phyloP scores from a whole-genome alignment of 306 rosid species.

The Corylus avellana region DNA sequence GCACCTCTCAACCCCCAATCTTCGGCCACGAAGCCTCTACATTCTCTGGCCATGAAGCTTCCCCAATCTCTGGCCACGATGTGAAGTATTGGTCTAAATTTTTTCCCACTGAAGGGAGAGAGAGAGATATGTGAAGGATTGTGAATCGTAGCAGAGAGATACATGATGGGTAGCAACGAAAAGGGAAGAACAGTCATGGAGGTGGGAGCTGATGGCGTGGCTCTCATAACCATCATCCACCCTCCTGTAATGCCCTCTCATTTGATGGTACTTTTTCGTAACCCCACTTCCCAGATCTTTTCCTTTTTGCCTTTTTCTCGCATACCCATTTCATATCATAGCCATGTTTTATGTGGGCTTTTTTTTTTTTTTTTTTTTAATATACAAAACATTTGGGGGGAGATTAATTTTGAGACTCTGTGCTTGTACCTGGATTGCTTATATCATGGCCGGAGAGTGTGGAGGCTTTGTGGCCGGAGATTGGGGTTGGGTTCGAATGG shows the following conservation, averaged over 20 bases:
- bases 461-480: too few species aligned
- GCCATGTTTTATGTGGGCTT: background rate
- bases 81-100: too few species aligned
- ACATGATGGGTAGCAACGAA: slow-evolving; percentile 51
- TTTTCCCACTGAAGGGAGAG: background rate
- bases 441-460: too few species aligned
- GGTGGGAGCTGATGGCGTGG: slow-evolving; percentile 90
- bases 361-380: too few species aligned
- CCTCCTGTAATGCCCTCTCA: slow-evolving; percentile 97
- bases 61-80: too few species aligned
- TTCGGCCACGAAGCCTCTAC: too few species aligned
- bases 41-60: too few species aligned
- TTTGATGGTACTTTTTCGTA: slow-evolving; percentile 57
- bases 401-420: background rate
- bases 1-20: too few species aligned
- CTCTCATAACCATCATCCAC: slow-evolving; percentile 80
- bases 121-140: background rate
- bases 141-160: background rate
- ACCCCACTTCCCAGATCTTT: background rate
- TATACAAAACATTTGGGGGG: background rate
- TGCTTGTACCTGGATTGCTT: background rate
- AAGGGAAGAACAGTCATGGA: slow-evolving; percentile 67
- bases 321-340: background rate
- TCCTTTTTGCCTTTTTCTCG: background rate
- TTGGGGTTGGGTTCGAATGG: too few species aligned